Base-by-base conservation (phyloP, 148 eudicot species). In the Camellia japonica region DNA sequence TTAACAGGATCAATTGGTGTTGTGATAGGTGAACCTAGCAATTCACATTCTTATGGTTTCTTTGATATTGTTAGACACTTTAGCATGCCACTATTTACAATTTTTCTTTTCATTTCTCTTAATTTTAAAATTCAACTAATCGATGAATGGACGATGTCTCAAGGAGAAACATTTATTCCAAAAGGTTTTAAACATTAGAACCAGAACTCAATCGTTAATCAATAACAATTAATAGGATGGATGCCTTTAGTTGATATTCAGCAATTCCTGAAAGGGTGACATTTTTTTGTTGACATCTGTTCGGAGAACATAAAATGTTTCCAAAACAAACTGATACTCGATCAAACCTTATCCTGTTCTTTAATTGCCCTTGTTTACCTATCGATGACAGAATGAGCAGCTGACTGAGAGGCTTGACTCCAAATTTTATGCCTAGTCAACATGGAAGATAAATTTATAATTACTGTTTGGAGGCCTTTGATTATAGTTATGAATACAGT, bases 1-100 rank as follows among this genome's bases (percentile, higher is more conserved):
- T 83, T 95, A 73, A 95, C 97, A 14, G 97, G 99, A 70, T 95
- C 99, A 60, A 93, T 95, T 80, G 99, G 99, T 78, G 97, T 95
- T 80, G 97, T 93, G 72, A 92, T 93, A 86, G 99, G 99, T 95
- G 59, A 87, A 56, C 54, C 41, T 65, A 46, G 3, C 43, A 6
- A 58, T 74, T 23, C 49, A 20, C 71, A 8, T 9, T 58, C 76
- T 67, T 70, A 52, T 75, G 30, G n/a, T 12, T 72, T 43, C 30
- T 15, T 13, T 64, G 47, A 16, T 0, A 6, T 23, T 5, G 14
- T 14, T 14, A 56, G 60, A 56, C 12, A 56, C 12, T 56, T 10
- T 56, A 14, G 60, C 16, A 56, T 56, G 9, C 60, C 60, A 13
- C 60, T 14, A 56, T 7, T 4, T 19, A 7, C 2, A 63, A 20